Conservation (phyloP, 192 early-diverging fungal genomes). For the Backusella macrospora region DNA sequence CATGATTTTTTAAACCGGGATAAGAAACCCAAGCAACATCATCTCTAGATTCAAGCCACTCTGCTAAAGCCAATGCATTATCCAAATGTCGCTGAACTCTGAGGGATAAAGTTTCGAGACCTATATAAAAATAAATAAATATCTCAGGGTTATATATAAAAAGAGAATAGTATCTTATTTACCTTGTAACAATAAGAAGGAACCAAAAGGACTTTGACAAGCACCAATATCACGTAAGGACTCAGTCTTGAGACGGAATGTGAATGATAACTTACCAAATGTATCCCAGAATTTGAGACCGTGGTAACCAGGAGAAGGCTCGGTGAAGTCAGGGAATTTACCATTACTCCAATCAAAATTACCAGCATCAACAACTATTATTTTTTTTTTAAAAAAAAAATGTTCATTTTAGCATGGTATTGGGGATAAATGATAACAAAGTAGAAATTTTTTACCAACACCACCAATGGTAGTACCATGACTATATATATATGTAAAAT, state of each 20-base stretch:
- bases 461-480: conserved; percentile 95
- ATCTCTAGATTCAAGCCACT: conserved; percentile 73
- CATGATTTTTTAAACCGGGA: conserved; percentile 81
- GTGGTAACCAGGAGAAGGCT: conserved; percentile 84
- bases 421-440: background rate
- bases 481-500: conserved; percentile 34
- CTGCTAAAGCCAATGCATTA: conserved; percentile 79
- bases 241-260: conserved; percentile 82
- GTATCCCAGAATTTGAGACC: conserved; percentile 86
- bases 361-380: conserved; percentile 78
- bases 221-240: conserved; percentile 85
- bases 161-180: too few species aligned
- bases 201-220: conserved; percentile 85
- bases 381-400: background rate
- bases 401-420: background rate
- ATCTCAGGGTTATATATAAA: background rate
- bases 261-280: conserved; percentile 82
- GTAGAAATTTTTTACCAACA: conserved; percentile 43
- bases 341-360: conserved; percentile 91
- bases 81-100: conserved; percentile 84
- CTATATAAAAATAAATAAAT: background rate
- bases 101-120: conserved; percentile 89
- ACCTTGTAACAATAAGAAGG: conserved; percentile 84
- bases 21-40: conserved; percentile 88
- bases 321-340: conserved; percentile 85